Evolutionary conservation across 108 stramenopile species (phyloP), one percentile per base, ranked within the genome.

Genomic region (Nitzschia putrida): DNA sequence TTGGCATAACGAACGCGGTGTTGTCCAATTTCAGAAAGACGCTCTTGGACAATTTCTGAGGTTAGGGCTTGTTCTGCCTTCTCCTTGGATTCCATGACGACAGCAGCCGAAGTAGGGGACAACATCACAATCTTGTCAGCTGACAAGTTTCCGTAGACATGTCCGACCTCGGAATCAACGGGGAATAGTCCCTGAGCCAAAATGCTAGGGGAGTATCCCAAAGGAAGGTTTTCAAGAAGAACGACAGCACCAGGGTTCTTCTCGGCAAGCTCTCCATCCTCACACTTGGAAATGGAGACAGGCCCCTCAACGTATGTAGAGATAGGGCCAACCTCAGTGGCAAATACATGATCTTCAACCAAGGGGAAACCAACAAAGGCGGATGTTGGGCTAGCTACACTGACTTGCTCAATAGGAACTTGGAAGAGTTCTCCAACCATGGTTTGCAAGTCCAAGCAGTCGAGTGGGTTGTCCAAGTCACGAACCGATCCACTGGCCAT

Each of bases 361-460:
- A 80, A 64, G 4, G 71, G 56, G 45, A 88, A 90, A 16, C 93
- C 93, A 38, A 94, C 81, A 70, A 88, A 94, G 5, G 85, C 93
- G 13, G 87, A 87, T 10, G 88, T 87, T 9, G 80, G 66, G 40
- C 74, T 84, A 18, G 87, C 85, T n/a, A 85, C 84, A 44, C 54
- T 74, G 13, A 94, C 88, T 57, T 85, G 68, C 66, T 71, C 64
- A 4, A 86, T 66, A 25, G 61, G 72, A 1, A 88, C 78, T 38
- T 80, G 84, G 43, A 91, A 88, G 21, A 88, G 24, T 43, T 64
- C 69, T 6, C 85, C 82, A 38, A 87, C 82, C 12, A 55, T 68
- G 59, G 87, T 86, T 23, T 84, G 71, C 49, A 94, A 75, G 24
- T 82, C 80, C 54, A 85, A 57, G 24, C 78, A 61, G 54, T 91